Evolutionary conservation across 371 early-diverging fungal species (phyloP).

Genomic region (Parasitella parasitica): DNA sequence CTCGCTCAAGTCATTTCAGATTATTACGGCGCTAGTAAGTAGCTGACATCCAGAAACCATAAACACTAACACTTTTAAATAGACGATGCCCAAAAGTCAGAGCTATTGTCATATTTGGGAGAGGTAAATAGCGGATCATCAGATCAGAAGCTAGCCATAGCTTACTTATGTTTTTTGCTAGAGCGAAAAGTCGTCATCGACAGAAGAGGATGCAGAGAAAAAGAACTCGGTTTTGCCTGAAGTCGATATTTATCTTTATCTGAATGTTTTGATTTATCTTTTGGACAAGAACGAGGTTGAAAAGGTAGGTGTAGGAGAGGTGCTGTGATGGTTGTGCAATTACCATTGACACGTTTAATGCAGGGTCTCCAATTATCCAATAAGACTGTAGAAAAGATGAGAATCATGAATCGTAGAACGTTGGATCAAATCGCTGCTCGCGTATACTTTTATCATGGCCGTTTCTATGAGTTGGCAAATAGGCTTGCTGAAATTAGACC

Average conservation of each 20-base stretch:
- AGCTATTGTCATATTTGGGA: slow-evolving; percentile 38
- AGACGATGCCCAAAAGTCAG: slow-evolving; percentile 35
- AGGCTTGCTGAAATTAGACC: slow-evolving; percentile 77
- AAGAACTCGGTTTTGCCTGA: slow-evolving; percentile 74
- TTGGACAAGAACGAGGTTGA: slow-evolving; percentile 77
- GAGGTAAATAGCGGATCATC: slow-evolving; percentile 25
- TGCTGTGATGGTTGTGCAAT: not conserved
- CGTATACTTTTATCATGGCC: slow-evolving; percentile 90
- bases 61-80: not conserved
- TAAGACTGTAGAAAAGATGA: slow-evolving; percentile 60
- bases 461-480: slow-evolving; percentile 79
- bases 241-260: slow-evolving; percentile 80
- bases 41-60: not conserved
- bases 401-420: slow-evolving; percentile 80
- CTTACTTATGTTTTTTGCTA: not conserved
- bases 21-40: slow-evolving; percentile 64
- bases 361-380: slow-evolving; percentile 74
- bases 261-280: slow-evolving; percentile 77
- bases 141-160: not conserved
- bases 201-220: slow-evolving; percentile 29
- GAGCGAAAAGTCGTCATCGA: slow-evolving; percentile 20
- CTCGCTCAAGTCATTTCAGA: slow-evolving; percentile 64
- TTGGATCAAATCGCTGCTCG: slow-evolving; percentile 89
- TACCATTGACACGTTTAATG: not conserved
- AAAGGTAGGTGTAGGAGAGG: slow-evolving; percentile 50